Percentiles rank a stretch among this genome's conserved stretches.
Conservation (phyloP, 2,329 filamentous ascomycete species). For the Plenodomus biglobosus region DNA sequence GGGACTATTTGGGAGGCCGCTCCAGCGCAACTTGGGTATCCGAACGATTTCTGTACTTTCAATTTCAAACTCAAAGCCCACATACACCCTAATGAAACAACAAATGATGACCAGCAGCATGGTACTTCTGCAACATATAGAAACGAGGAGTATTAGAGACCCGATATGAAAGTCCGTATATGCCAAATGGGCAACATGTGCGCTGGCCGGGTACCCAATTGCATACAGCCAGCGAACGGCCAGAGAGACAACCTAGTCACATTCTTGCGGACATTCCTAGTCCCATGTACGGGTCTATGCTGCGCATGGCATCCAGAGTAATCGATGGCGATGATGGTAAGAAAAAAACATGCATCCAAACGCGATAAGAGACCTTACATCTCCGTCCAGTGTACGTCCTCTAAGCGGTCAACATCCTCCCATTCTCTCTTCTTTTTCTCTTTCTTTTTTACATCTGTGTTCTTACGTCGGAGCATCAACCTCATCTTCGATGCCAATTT, state of each 20-base stretch:
- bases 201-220: too few relatives aligned
- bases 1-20: not conserved
- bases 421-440: constrained; percentile 27
- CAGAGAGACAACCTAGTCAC: not conserved
- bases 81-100: constrained; percentile 6
- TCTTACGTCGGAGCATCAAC: constrained; percentile 31
- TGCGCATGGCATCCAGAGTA: too few relatives aligned
- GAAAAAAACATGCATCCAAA: not conserved
- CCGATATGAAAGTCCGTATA: not conserved
- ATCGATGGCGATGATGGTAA: too few relatives aligned
- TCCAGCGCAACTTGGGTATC: not conserved
- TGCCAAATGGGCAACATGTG: not conserved
- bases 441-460: constrained; percentile 27
- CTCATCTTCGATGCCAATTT: constrained; percentile 38
- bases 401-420: constrained; percentile 34
- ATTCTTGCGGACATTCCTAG: too few relatives aligned
- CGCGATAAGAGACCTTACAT: constrained; percentile 19
- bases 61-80: not conserved
- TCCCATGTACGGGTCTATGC: too few relatives aligned
- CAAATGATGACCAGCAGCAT: constrained; percentile 7
- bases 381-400: constrained; percentile 42
- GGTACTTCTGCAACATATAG: not conserved
- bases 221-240: not conserved
- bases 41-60: not conserved
- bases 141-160: not conserved